Evolutionary conservation across 176 grass and related monocot genomes (phyloP).

Genomic region (Zea mays): Zm-B73-REFERENCE-NAM-5.0 NC_050098.1:21444001-21444500

Average conservation of each 20-base stretch:
- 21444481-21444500: neutral
- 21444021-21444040: conserved; percentile 22
- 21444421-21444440: neutral
- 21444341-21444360: conserved; percentile 10
- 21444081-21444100: neutral
- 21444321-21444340: conserved; percentile 38
- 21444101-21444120: neutral
- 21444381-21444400: conserved; percentile 12
- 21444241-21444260: conserved; percentile 21
- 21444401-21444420: neutral
- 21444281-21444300: neutral
- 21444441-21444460: neutral
- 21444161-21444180: neutral
- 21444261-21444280: neutral
- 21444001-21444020: neutral
- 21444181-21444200: conserved; percentile 11
- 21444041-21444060: conserved; percentile 16
- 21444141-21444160: too few species aligned
- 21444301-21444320: conserved; percentile 12
- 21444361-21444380: neutral
- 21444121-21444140: too few species aligned
- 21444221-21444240: neutral
- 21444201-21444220: neutral
- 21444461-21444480: neutral
- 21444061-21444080: conserved; percentile 6